Base-by-base conservation (phyloP, 805 yeast species). In the Clavispora santaluciae region DNA sequence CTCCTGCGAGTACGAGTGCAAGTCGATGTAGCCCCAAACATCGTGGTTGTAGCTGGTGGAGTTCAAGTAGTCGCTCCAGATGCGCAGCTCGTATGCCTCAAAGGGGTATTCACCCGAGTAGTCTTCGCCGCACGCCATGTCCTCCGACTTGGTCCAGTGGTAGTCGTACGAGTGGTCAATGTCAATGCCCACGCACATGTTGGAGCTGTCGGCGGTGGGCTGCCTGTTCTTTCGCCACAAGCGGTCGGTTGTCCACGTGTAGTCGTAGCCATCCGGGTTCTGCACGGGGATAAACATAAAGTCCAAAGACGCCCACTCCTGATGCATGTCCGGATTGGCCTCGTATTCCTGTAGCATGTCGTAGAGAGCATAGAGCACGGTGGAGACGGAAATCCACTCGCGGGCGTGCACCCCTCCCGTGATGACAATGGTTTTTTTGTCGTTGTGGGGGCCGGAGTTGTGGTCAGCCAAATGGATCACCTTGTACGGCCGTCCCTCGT, bases 151-250 rank as follows among this genome's bases (percentile, higher is more conserved):
- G 3, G 77, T 70, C 82, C 89, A 86, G 54, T 84, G 87, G 61
- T 66, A 85, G 50, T 77, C 84, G 61, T 81, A 86, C 1, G 95
- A 83, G 56, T 83, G 95, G 56, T 87, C 96, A 42, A 89, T 81
- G 59, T 89, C 96, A 28, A 88, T 76, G 8, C 97, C 97, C 36
- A 73, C 68, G 59, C 97, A 89, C 9, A 42, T 43, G 39, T 78
- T 77, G 11, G 39, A 39, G 29, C 28, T 22, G 9, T 42, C 50
- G 23, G 35, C 29, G n/a, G 42, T 43, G 4, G 48, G 53, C 61
- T 89, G 96, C 45, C 95, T 72, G 61, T 87, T 89, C 55, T 89
- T 89, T 35, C 93, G 68, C 97, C 97, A 89, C 44, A 89, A 65
- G 42, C 97, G 68, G 57, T 89, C 95, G 21, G 64, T 55, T 2